Conservation (phyloP, 169 alveolate species). For the Plasmodium fragile region DNA sequence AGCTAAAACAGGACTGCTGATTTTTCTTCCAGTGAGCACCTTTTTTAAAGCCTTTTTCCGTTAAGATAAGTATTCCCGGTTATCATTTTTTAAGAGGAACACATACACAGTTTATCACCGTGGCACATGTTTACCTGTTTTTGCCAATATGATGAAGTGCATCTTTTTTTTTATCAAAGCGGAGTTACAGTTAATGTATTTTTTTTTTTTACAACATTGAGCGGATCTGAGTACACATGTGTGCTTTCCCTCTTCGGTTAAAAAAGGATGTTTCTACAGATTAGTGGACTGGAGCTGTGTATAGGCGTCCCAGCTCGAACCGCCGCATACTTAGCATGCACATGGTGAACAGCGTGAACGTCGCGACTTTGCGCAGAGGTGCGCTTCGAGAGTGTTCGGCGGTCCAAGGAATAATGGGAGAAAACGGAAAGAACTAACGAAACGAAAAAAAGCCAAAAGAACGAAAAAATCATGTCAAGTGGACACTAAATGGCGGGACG, state of each 20-base stretch:
- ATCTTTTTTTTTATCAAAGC: background rate
- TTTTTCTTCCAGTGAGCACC: background rate
- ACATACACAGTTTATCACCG: background rate
- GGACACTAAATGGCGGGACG: background rate
- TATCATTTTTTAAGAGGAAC: background rate
- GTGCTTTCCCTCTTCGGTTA: background rate
- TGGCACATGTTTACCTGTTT: background rate
- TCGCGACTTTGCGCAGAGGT: background rate
- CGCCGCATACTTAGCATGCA: background rate
- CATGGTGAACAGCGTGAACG: background rate
- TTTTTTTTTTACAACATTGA: background rate
- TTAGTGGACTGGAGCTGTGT: background rate
- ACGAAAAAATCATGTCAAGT: background rate
- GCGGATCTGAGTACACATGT: background rate
- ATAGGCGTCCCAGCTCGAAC: background rate
- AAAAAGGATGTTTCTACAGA: background rate
- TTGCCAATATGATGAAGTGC: background rate
- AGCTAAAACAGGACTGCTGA: background rate
- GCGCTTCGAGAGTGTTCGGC: background rate
- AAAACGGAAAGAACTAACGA: background rate
- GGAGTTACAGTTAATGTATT: background rate
- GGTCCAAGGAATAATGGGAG: background rate
- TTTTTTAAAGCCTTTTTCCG: background rate
- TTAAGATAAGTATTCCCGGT: background rate
- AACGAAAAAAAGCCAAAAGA: background rate